Evolutionary conservation across 164 flowering plant species (phyloP).

Genomic region (Liquidambar formosana): DNA sequence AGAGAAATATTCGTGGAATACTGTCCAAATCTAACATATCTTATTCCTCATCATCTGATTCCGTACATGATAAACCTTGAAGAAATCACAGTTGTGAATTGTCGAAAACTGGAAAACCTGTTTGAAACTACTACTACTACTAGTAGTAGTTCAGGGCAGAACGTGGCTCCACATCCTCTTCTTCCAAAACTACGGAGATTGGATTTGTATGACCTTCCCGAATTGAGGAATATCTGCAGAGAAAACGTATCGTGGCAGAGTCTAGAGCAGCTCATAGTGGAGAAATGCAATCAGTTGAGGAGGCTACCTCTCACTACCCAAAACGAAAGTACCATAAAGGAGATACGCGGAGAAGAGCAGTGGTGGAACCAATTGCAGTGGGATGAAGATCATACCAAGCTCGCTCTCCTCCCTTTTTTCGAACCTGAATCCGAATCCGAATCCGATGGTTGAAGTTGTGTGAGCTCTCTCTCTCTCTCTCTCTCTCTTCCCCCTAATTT

Average conservation of each 20-base stretch:
- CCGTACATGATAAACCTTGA: too few relatives aligned
- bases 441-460: too few relatives aligned
- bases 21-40: too few relatives aligned
- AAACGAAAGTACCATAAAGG: not conserved
- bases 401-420: conserved; percentile 4
- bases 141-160: not conserved
- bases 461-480: too few relatives aligned
- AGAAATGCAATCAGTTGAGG: conserved; percentile 5
- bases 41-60: too few relatives aligned
- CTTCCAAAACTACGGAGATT: conserved; percentile 6
- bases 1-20: too few relatives aligned
- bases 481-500: too few relatives aligned
- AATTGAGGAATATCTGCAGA: conserved; percentile 11
- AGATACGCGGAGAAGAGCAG: conserved; percentile 10
- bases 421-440: too few relatives aligned
- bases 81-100: too few relatives aligned
- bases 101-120: too few relatives aligned
- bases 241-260: not conserved
- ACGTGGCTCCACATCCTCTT: not conserved
- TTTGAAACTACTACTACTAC: too few relatives aligned
- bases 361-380: conserved; percentile 11
- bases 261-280: conserved; percentile 8
- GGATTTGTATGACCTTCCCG: conserved; percentile 8
- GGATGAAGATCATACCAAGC: not conserved
- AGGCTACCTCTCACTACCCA: conserved; percentile 8